Evolutionary conservation across 352 stramenopile genomes (phyloP).

Genomic region (Hyaloperonospora brassicae): DNA sequence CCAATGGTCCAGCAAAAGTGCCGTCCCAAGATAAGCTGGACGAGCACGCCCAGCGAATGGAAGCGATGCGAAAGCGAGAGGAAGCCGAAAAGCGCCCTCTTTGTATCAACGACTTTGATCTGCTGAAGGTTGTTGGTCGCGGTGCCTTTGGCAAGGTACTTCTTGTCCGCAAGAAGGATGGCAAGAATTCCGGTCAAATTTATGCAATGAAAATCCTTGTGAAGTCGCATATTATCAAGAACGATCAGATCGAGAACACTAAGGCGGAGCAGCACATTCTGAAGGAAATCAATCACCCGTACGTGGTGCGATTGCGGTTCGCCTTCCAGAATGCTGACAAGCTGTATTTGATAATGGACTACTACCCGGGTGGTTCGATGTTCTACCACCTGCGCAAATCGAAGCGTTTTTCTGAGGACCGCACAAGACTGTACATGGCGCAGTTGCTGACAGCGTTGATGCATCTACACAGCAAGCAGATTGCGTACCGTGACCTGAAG

Average conservation of each 20-base stretch:
- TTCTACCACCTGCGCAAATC: conserved; percentile 86
- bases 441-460: conserved; percentile 82
- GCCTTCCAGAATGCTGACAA: conserved; percentile 86
- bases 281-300: conserved; percentile 86
- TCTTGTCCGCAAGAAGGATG: conserved; percentile 89
- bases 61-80: conserved; percentile 75
- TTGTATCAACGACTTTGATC: conserved; percentile 90
- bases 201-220: conserved; percentile 94
- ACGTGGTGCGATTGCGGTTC: conserved; percentile 77
- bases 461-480: conserved; percentile 85
- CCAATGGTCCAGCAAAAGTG: conserved; percentile 20
- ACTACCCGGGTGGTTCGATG: conserved; percentile 87
- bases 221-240: conserved; percentile 89
- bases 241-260: conserved; percentile 90
- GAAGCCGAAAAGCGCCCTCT: conserved; percentile 65
- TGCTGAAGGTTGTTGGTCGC: conserved; percentile 93
- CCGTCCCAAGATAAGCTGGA: conserved; percentile 55
- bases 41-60: conserved; percentile 58
- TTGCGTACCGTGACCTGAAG: conserved; percentile 86
- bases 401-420: conserved; percentile 80
- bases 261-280: conserved; percentile 87
- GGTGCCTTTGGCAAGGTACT: conserved; percentile 94
- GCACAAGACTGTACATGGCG: conserved; percentile 82
- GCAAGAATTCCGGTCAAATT: conserved; percentile 77
- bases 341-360: conserved; percentile 97